Conservation (phyloP, 345 rosid genomes). For the Eucalyptus sideroxylon region DNA sequence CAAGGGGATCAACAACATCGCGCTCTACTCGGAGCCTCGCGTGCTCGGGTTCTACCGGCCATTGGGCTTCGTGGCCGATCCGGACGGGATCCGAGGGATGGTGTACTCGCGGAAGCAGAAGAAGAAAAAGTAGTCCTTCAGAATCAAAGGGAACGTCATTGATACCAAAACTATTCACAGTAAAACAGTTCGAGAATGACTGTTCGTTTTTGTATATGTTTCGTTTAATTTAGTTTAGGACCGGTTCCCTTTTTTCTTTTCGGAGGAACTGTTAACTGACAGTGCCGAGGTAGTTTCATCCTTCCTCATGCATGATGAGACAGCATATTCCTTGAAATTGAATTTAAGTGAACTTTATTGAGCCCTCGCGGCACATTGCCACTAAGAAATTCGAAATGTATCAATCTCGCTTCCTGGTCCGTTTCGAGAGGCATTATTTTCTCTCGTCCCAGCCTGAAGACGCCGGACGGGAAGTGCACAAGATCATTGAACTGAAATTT, state of each 20-base stretch:
- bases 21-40: slow-evolving; percentile 79
- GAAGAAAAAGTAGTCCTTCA: slow-evolving; percentile 12
- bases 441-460: neutral
- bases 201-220: neutral
- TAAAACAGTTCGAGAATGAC: neutral
- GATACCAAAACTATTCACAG: neutral
- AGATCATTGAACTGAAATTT: neutral
- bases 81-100: slow-evolving; percentile 92
- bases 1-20: slow-evolving; percentile 63
- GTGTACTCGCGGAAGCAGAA: slow-evolving; percentile 57
- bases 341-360: neutral
- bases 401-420: neutral
- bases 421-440: neutral
- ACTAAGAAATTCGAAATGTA: neutral
- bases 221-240: neutral
- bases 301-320: neutral
- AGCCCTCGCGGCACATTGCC: too few relatives aligned
- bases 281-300: neutral
- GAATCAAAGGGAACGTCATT: neutral
- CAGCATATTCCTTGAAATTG: neutral
- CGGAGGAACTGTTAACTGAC: neutral
- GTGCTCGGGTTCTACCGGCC: slow-evolving; percentile 92
- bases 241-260: neutral
- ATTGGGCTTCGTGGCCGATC: slow-evolving; percentile 81
- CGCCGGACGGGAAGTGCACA: neutral